Evolutionary conservation across 495 filamentous ascomycete species (phyloP), one percentile per base, ranked within the genome.

Genomic region (Staphylotrichum longicolle): DNA sequence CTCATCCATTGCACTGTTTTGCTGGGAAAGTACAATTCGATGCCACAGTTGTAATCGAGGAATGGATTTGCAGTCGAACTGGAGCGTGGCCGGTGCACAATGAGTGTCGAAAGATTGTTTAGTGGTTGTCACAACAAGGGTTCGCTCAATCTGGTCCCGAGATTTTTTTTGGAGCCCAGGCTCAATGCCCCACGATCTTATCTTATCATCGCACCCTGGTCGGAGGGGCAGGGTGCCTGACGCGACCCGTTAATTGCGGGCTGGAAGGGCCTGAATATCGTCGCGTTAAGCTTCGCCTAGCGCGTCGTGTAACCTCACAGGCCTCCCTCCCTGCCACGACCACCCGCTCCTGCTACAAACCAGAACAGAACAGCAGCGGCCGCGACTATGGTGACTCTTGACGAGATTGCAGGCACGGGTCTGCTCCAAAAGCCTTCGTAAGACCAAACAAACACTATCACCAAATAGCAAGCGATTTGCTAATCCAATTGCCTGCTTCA

Each of bases 341-440:
- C n/a, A 48, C 14, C 4, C 39, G 6, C 10, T 20, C 15, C 3
- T 27, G 27, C 34, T 30, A 27, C 20, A 33, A 44, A 3, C 8
- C 35, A 4, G 27, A 42, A 57, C 45, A 50, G 4, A 12, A 3
- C 45, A 52, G 5, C n/a, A 46, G 5, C 27, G 27, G 14, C 48
- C 7, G 39, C 33, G 27, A 58, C 33, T 20, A 75, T 75, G 72
- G 71, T 70, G 27, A 70, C 62, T 5, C 63, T 75, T 14, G 68
- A 75, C n/a, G 68, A 74, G 7, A 60, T 74, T 35, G 63, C 56
- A 45, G 59, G 57, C 44, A 39, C 41, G 11, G 49, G 63, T 20
- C 57, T 75, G 57, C 66, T 75, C 37, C 71, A 74, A 41, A 70
- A 70, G 34, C 71, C 72, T 7, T 66, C 65, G 69, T 72, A 67